These are phyloP conservation scores for Aspergillus egyptiacus DNA, from an alignment of 495 filamentous ascomycete species.

Conservation along the genomic window DNA sequence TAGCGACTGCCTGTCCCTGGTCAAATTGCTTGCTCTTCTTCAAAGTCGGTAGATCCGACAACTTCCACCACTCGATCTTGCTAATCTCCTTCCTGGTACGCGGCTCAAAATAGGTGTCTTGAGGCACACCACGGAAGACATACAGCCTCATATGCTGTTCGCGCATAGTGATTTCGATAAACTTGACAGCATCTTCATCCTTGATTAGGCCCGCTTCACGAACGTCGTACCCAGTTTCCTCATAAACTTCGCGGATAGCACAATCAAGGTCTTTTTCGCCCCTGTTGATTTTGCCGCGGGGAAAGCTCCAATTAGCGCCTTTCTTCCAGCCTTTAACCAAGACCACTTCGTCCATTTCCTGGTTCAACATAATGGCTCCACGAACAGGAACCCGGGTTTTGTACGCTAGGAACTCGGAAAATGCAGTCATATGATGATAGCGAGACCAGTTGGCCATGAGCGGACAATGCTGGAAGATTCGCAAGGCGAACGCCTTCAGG, in stretches of 20 bases:
- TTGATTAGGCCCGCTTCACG: slow-evolving; percentile 62
- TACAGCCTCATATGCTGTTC: slow-evolving; percentile 91
- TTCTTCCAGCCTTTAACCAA: slow-evolving; percentile 98
- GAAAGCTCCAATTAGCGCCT: slow-evolving; percentile 92
- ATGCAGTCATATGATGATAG: slow-evolving; percentile 71
- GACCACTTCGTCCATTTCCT: slow-evolving; percentile 83
- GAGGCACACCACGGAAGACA: slow-evolving; percentile 79
- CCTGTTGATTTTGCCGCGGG: slow-evolving; percentile 94
- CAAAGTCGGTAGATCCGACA: slow-evolving; percentile 80
- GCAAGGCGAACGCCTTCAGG: slow-evolving; percentile 72
- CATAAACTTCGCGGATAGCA: slow-evolving; percentile 87
- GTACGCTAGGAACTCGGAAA: slow-evolving; percentile 84
- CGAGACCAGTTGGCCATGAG: slow-evolving; percentile 73
- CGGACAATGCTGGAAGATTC: slow-evolving; percentile 90
- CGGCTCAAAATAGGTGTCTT: slow-evolving; percentile 80
- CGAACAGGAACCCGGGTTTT: slow-evolving; percentile 91
- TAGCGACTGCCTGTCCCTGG: slow-evolving; percentile 46
- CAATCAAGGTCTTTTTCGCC: slow-evolving; percentile 89
- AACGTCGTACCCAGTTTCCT: slow-evolving; percentile 91
- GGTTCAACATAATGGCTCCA: slow-evolving; percentile 86
- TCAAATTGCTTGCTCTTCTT: slow-evolving; percentile 59
- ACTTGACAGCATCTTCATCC: slow-evolving; percentile 62
- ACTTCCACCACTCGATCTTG: slow-evolving; percentile 85
- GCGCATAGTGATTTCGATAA: slow-evolving; percentile 79
- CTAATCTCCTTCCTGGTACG: slow-evolving; percentile 95